phyloP scores from a whole-genome alignment of 2,329 filamentous ascomycete genomes.

The Kalmusia sp. region DNA sequence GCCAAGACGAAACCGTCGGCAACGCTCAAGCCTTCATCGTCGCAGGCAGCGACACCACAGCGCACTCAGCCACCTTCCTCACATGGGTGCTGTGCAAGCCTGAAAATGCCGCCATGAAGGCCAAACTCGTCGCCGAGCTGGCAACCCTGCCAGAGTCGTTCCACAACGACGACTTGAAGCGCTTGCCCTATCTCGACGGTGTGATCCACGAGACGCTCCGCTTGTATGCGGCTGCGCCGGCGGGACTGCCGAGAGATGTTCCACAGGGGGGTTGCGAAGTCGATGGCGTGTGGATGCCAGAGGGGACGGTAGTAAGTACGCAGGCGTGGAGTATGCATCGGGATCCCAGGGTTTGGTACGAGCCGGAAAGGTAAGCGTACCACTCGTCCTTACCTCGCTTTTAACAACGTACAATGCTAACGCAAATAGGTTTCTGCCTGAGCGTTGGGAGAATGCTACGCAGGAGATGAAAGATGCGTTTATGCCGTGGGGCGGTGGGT shows the following conservation, averaged over 20 bases:
- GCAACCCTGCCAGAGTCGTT: not conserved
- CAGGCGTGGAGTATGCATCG: constrained; percentile 23
- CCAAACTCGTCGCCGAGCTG: constrained; percentile 17
- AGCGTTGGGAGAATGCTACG: constrained; percentile 11
- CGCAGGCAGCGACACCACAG: constrained; percentile 62
- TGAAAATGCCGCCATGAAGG: constrained; percentile 9
- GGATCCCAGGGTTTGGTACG: constrained; percentile 11
- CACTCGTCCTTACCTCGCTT: not conserved
- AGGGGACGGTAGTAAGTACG: constrained; percentile 11
- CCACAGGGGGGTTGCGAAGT: constrained; percentile 13
- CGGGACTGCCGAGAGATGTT: constrained; percentile 12
- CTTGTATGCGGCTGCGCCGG: constrained; percentile 44
- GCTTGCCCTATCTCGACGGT: constrained; percentile 35
- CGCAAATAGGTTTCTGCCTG: constrained; percentile 17
- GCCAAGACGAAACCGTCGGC: no score
- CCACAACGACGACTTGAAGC: constrained; percentile 10
- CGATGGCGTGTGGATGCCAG: constrained; percentile 18
- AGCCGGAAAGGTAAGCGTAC: constrained; percentile 15
- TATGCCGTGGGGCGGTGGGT: constrained; percentile 18
- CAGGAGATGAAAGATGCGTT: constrained; percentile 14
- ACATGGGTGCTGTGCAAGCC: constrained; percentile 45
- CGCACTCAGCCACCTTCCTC: constrained; percentile 58
- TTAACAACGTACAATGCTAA: not conserved
- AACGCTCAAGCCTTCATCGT: constrained; percentile 57
- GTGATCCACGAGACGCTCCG: constrained; percentile 46